Evolutionary conservation across 2,329 filamentous ascomycete genomes (phyloP), one percentile per base, ranked within the genome.

Genomic region (Chaetomium sp.): DNA sequence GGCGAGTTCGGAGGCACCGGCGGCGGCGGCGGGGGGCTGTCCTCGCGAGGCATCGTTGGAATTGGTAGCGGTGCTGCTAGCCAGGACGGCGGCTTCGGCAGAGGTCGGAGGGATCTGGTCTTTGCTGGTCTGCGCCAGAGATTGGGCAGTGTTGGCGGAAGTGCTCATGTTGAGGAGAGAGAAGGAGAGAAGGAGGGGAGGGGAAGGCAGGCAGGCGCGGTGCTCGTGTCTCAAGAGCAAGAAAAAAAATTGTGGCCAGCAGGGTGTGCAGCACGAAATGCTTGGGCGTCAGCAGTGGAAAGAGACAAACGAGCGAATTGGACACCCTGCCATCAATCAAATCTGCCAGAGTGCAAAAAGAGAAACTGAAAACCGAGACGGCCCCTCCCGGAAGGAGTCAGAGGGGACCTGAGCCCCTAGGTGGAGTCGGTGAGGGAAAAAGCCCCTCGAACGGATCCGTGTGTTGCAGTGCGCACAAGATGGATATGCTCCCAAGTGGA

Each of bases 1-100:
- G 85, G 85, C 77, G 85, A 87, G 83, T 87, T 87, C 79, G 85
- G 85, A 72, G 85, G 85, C 74, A 83, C 82, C 68, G 84, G 84
- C 69, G 85, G 85, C 65, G 84, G 84, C 71, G 85, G 85, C 72
- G 85, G 85, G 63, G 85, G 85, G 78, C 83, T 86, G 80, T 85
- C 81, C 78, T 86, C 83, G 77, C 85, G 83, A 81, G 83, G 82
- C 85, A 87, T 87, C 79, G 78, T 83, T 54, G 56, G 56, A 63
- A 57, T 70, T 63, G 64, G 16, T 53, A 21, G 19, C 25, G 23
- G 60, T 53, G 54, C 42, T 60, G 62, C 23, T 64, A 38, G 71
- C 66, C 55, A 69, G 60, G 62, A 60, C 68, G 63, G 63, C 74
- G 68, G 72, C 70, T 67, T 74, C 72, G 73, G 74, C 73, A 72